Base-by-base conservation (phyloP, 2,329 filamentous ascomycete species). In the Fusarium sp. region DNA sequence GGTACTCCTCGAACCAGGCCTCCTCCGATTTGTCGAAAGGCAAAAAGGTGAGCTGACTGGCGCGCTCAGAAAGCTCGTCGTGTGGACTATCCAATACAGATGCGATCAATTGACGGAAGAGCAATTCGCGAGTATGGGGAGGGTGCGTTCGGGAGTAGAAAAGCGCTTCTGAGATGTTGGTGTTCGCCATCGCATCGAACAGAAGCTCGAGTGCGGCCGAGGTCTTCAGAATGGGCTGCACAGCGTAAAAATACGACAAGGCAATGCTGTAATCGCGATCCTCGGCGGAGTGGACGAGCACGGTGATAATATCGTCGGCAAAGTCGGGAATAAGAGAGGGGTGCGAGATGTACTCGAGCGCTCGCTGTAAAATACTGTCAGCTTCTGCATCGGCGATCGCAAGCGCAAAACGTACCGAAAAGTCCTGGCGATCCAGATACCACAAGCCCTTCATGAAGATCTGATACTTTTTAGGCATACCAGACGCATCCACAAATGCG, bases 361-460 rank as follows among this genome's bases (percentile, higher is more conserved):
- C 93, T 71, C 84, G 82, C 87, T 92, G 54, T 31, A 53, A 15
- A 9, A 53, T 15, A 47, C 49, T 27, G 41, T 73, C 20, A 76
- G 56, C 46, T 7, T 10, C 1, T 4, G 14, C 8, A n/a, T 53
- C 1, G 3, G 18, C 3, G 13, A 20, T 18, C 65, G 3, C 1
- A 11, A 39, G 20, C 22, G 29, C 33, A 15, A 27, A 39, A 29
- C 69, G 38, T 77, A 92, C 90, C 72, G 86, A 83, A 77, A 93
- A 94, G 62, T 94, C 86, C 47, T 90, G 84, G 46, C 89, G 88
- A 78, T 97, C 94, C 79, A 97, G 85, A 75, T 92, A 86, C 93
- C 94, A 97, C 14, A 97, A 83, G 1, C 94, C 94, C 75, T 92
- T 90, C 82, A 96, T 94, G 75, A 95, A 93, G 49, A 93, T 89